Conservation (phyloP, 768 basidiomycete genomes). For the Agaricus subrufescens region DNA sequence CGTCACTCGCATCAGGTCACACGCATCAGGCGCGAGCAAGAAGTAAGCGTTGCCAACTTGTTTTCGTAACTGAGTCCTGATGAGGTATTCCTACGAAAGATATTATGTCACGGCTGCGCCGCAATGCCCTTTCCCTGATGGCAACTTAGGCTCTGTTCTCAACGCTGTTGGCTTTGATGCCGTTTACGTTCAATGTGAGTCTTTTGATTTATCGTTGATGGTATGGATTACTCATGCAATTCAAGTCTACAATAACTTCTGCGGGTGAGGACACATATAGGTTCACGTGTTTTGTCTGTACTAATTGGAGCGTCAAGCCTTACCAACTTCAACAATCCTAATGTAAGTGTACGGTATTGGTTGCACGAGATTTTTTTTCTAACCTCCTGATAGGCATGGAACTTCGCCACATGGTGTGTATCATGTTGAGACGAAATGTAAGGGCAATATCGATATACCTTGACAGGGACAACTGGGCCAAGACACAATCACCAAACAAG, state of each 20-base stretch:
- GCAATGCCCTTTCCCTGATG: slow-evolving; percentile 61
- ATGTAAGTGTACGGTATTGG: slow-evolving; percentile 23
- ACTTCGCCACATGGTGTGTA: slow-evolving; percentile 40
- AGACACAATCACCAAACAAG: slow-evolving; percentile 44
- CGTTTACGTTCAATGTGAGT: slow-evolving; percentile 49
- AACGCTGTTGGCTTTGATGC: slow-evolving; percentile 61
- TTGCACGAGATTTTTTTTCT: not conserved
- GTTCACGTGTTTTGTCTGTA: not conserved
- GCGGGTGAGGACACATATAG: slow-evolving; percentile 20
- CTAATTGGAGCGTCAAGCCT: slow-evolving; percentile 19
- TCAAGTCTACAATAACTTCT: slow-evolving; percentile 41
- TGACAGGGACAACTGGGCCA: slow-evolving; percentile 51
- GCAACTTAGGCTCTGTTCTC: slow-evolving; percentile 45
- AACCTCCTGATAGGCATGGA: slow-evolving; percentile 30
- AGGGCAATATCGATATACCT: not conserved
- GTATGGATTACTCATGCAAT: not conserved
- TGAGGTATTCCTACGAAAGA: slow-evolving; percentile 19
- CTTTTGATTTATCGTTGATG: not conserved
- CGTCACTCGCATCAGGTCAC: slow-evolving; percentile 38
- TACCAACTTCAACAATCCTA: slow-evolving; percentile 34
- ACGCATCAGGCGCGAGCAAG: slow-evolving; percentile 43
- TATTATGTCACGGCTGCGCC: slow-evolving; percentile 55
- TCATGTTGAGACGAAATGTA: not conserved
- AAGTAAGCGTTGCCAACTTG: slow-evolving; percentile 22
- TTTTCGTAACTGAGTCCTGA: not conserved